A percentile compares a stretch with the other conserved stretches of the same genome.
Conservation (phyloP, 768 basidiomycete species). For the Tylopilus plumbeoviolaceoides region DNA sequence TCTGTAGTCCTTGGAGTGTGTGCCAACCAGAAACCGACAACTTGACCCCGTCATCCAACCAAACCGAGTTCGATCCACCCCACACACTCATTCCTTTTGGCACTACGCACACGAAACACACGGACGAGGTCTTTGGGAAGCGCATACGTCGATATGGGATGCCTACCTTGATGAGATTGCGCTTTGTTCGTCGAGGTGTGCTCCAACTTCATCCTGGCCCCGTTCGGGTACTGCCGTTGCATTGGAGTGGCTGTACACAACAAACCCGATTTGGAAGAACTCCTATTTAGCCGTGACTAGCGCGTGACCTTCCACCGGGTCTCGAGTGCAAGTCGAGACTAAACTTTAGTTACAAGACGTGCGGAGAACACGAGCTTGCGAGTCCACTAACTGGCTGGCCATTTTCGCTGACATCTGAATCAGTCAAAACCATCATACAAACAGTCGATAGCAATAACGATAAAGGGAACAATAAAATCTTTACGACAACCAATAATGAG, state of each 20-base stretch:
- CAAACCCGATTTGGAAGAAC: neutral
- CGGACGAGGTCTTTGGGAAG: neutral
- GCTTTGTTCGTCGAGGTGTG: constrained; percentile 25
- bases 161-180: constrained; percentile 27
- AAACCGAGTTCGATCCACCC: constrained; percentile 19
- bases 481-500: neutral
- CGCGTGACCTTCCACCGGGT: no score
- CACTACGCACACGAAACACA: neutral
- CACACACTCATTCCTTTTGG: neutral
- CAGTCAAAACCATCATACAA: no score
- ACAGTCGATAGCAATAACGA: no score
- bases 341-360: no score
- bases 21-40: neutral
- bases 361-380: no score
- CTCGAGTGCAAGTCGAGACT: no score
- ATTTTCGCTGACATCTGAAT: no score
- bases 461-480: no score
- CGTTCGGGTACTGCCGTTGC: constrained; percentile 24
- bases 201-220: neutral
- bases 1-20: neutral
- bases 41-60: constrained; percentile 17
- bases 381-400: no score
- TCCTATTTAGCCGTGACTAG: neutral
- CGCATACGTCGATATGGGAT: neutral
- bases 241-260: constrained; percentile 20